A percentile compares a stretch with the other conserved stretches of the same genome.
phyloP scores from a whole-genome alignment of 2,329 filamentous ascomycete species.

The Monosporascus cannonballus region DNA sequence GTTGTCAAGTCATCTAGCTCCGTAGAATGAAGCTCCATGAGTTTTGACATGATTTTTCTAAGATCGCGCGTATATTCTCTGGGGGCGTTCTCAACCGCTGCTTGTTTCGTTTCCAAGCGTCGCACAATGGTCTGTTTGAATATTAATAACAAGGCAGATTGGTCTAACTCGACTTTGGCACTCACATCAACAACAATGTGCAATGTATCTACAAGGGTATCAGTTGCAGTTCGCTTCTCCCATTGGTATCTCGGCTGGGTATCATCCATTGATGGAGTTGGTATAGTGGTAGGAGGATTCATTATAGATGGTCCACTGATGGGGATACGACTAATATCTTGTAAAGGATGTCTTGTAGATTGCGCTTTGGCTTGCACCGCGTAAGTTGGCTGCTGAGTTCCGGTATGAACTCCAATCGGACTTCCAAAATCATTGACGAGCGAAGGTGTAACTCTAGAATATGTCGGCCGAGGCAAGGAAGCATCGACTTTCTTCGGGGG shows the following conservation, averaged over 20 bases:
- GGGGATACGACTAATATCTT: neutral
- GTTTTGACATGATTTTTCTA: neutral
- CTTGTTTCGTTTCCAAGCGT: neutral
- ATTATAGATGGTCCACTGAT: neutral
- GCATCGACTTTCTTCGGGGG: neutral
- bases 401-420: neutral
- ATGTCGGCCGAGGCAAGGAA: neutral
- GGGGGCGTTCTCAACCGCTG: neutral
- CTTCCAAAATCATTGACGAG: neutral
- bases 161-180: neutral
- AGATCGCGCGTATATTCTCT: neutral
- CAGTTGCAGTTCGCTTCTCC: neutral
- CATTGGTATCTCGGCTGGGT: neutral
- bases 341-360: neutral
- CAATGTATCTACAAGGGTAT: neutral
- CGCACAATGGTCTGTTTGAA: neutral
- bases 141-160: neutral
- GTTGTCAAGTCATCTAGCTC: neutral
- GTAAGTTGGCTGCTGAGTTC: neutral
- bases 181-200: neutral
- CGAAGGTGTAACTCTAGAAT: neutral
- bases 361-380: neutral
- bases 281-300: neutral
- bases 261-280: neutral
- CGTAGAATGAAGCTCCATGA: neutral